These are phyloP conservation scores for Diaporthe citrichinensis DNA, from an alignment of 2,329 filamentous ascomycete species.

Conservation along the genomic window DNA sequence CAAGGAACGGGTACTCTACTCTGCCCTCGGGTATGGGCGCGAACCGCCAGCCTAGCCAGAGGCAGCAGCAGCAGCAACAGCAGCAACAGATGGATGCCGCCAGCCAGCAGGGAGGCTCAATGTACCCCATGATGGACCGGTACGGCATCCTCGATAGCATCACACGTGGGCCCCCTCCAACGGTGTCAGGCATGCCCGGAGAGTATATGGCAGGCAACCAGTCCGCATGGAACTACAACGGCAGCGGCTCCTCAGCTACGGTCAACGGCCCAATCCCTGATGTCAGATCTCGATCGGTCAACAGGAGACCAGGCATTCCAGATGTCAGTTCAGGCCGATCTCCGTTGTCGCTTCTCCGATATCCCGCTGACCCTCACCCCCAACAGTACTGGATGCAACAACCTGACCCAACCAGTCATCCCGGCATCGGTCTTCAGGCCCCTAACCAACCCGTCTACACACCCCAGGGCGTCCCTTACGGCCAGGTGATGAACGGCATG, in stretches of 20 bases:
- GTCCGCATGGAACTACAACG: conserved; percentile 49
- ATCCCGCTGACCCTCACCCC: conserved; percentile 41
- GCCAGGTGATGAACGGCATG: conserved; percentile 57
- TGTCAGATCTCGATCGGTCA: conserved; percentile 74
- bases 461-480: conserved; percentile 52
- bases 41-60: conserved; percentile 46
- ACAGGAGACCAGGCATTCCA: conserved; percentile 65
- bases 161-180: conserved; percentile 46
- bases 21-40: conserved; percentile 44
- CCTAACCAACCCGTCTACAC: conserved; percentile 40
- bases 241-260: conserved; percentile 46
- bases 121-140: conserved; percentile 48
- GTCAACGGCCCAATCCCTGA: conserved; percentile 75
- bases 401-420: conserved; percentile 43
- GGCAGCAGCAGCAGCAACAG: conserved; percentile 44
- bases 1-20: conserved; percentile 49
- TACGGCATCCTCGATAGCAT: conserved; percentile 49
- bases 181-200: conserved; percentile 45
- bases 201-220: conserved; percentile 47
- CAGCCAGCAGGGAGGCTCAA: conserved; percentile 44
- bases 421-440: conserved; percentile 57
- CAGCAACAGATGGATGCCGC: conserved; percentile 47
- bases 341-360: conserved; percentile 38
- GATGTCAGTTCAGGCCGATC: conserved; percentile 55
- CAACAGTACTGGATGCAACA: conserved; percentile 67